Evolutionary conservation across 768 basidiomycete genomes (phyloP).

Genomic region (Phylloporus arenicola): DNA sequence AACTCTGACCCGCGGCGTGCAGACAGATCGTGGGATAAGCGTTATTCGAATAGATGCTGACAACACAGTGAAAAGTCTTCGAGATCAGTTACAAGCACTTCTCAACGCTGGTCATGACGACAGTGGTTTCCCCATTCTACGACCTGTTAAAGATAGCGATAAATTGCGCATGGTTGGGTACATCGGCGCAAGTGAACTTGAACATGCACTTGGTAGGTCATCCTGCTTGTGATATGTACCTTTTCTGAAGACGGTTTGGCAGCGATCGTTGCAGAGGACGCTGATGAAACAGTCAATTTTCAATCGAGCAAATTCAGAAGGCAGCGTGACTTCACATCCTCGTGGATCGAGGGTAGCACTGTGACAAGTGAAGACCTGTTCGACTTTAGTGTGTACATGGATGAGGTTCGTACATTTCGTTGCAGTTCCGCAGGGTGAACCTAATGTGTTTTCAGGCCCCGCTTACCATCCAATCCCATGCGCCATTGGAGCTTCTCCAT

Average conservation of each 20-base stretch:
- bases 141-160: conserved; percentile 38
- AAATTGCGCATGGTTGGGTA: conserved; percentile 77
- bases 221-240: background rate
- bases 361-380: conserved; percentile 45
- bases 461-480: conserved; percentile 73
- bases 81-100: conserved; percentile 59
- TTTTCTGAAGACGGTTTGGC: conserved; percentile 2
- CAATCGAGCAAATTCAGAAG: conserved; percentile 40
- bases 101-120: conserved; percentile 62
- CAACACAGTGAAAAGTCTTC: conserved; percentile 76
- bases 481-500: conserved; percentile 88
- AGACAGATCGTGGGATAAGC: conserved; percentile 67
- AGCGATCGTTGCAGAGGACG: conserved; percentile 75
- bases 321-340: conserved; percentile 45
- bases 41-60: conserved; percentile 63
- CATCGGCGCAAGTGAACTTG: conserved; percentile 88
- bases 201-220: conserved; percentile 79
- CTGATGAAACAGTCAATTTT: conserved; percentile 65
- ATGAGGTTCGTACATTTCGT: conserved; percentile 50
- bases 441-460: conserved; percentile 57
- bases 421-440: background rate
- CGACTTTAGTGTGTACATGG: conserved; percentile 88
- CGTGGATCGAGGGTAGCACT: conserved; percentile 40
- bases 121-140: conserved; percentile 82
- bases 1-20: background rate